A percentile compares a stretch with the other conserved stretches of the same genome.
Conservation (phyloP, 495 filamentous ascomycete species). For the Glarea lozoyensis region DNA sequence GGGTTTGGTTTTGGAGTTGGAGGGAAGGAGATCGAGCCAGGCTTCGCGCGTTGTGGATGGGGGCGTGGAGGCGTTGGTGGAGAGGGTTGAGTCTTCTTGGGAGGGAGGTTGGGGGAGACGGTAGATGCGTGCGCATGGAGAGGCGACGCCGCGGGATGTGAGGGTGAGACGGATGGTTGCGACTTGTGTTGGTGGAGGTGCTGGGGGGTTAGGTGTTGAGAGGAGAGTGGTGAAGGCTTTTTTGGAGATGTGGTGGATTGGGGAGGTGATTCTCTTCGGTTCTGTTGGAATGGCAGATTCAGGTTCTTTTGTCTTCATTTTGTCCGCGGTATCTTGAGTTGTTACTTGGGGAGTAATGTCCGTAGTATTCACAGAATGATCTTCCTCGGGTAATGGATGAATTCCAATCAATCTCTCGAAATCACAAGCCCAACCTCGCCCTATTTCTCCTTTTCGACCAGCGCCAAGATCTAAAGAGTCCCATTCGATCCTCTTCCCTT, state of each 20-base stretch:
- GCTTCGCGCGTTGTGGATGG: constrained; percentile 10
- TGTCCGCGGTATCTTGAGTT: background rate
- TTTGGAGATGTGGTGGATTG: constrained; percentile 21
- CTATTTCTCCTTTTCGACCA: constrained; percentile 74
- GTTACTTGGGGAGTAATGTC: background rate
- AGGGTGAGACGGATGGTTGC: constrained; percentile 7
- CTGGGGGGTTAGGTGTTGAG: background rate
- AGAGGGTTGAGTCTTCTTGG: too few relatives aligned
- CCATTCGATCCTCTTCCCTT: constrained; percentile 71
- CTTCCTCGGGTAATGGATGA: background rate
- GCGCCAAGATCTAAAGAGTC: constrained; percentile 65
- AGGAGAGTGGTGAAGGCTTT: constrained; percentile 21
- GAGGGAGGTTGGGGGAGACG: constrained; percentile 16
- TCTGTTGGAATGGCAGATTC: too few relatives aligned
- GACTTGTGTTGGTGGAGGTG: constrained; percentile 5
- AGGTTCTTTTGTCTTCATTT: constrained; percentile 5
- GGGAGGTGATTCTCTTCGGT: too few relatives aligned
- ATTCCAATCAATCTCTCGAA: constrained; percentile 54
- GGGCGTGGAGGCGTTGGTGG: too few relatives aligned
- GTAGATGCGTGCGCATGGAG: constrained; percentile 1
- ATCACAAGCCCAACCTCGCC: constrained; percentile 79
- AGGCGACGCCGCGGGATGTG: constrained; percentile 1
- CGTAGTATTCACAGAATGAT: background rate
- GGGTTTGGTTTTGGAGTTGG: constrained; percentile 8
- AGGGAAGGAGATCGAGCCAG: too few relatives aligned